Evolutionary conservation across 1,284 basidiomycete genomes (phyloP).

Genomic region (Austropuccinia psidii): DNA sequence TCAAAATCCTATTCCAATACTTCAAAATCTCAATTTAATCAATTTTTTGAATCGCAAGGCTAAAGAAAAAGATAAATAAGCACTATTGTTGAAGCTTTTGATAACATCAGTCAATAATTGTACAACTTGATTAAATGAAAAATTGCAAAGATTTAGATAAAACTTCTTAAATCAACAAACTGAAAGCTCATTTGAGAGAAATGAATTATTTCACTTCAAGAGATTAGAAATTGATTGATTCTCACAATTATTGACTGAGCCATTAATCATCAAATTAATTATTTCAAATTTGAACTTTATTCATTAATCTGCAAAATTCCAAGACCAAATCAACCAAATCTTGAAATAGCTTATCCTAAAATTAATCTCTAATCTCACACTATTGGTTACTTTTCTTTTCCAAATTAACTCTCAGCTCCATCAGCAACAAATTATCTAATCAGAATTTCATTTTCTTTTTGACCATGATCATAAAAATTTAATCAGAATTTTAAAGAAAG

Average conservation of each 20-base stretch:
- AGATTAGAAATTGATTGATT: conserved; percentile 24
- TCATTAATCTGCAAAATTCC: too few relatives aligned
- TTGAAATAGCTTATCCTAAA: conserved; percentile 6
- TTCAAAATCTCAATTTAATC: not conserved
- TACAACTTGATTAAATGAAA: not conserved
- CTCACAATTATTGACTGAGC: not conserved
- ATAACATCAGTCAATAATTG: not conserved
- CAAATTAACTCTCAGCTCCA: too few relatives aligned
- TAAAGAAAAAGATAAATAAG: not conserved
- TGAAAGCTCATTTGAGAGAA: not conserved
- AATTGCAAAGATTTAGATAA: not conserved
- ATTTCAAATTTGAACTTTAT: not conserved
- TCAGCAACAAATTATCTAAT: not conserved
- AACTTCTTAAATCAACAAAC: not conserved
- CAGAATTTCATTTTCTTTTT: not conserved
- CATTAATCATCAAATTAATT: not conserved
- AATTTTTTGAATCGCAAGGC: not conserved
- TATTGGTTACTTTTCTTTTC: conserved; percentile 1
- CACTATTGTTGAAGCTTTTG: not conserved
- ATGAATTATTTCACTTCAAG: not conserved
- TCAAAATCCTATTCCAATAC: not conserved
- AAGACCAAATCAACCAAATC: not conserved
- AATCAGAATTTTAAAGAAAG: not conserved
- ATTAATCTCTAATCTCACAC: not conserved
- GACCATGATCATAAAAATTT: not conserved